Percentiles rank a stretch among this genome's conserved stretches.
phyloP scores from a whole-genome alignment of 1,139 yeast species.

The Yamadazyma siamensis region DNA sequence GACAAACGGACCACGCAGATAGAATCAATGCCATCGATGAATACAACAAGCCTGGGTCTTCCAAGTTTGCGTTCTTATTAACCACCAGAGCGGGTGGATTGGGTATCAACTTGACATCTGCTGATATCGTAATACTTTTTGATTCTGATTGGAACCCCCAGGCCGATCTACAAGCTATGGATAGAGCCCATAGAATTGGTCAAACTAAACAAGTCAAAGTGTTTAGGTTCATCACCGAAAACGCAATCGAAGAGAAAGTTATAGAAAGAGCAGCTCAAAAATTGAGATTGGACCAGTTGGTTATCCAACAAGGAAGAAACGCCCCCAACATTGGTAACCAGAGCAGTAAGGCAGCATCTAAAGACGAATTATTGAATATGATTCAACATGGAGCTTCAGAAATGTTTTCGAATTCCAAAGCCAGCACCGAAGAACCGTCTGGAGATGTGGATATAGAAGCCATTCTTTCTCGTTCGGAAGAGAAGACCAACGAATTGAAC shows the following conservation, averaged over 20 bases:
- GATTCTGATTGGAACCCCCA: constrained; percentile 90
- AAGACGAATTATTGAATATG: constrained; percentile 74
- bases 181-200: constrained; percentile 84
- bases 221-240: constrained; percentile 71
- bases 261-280: constrained; percentile 79
- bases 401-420: constrained; percentile 40
- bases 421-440: constrained; percentile 20
- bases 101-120: constrained; percentile 75
- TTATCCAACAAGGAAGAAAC: constrained; percentile 72
- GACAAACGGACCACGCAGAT: constrained; percentile 76
- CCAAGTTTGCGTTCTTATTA: constrained; percentile 65
- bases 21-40: constrained; percentile 75
- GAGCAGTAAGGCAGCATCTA: constrained; percentile 45
- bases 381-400: constrained; percentile 77
- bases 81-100: constrained; percentile 89
- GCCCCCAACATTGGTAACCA: constrained; percentile 36
- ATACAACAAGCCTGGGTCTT: constrained; percentile 65
- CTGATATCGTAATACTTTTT: constrained; percentile 68
- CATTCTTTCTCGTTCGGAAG: constrained; percentile 58
- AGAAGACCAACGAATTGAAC: constrained; percentile 59
- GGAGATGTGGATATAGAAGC: constrained; percentile 61
- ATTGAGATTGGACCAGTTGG: constrained; percentile 73
- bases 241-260: constrained; percentile 79
- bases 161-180: constrained; percentile 87
- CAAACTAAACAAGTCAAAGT: constrained; percentile 80